Evolutionary conservation across 148 eudicot species (phyloP), one percentile per base, ranked within the genome.

Genomic region (Diospyros kaki): DNA sequence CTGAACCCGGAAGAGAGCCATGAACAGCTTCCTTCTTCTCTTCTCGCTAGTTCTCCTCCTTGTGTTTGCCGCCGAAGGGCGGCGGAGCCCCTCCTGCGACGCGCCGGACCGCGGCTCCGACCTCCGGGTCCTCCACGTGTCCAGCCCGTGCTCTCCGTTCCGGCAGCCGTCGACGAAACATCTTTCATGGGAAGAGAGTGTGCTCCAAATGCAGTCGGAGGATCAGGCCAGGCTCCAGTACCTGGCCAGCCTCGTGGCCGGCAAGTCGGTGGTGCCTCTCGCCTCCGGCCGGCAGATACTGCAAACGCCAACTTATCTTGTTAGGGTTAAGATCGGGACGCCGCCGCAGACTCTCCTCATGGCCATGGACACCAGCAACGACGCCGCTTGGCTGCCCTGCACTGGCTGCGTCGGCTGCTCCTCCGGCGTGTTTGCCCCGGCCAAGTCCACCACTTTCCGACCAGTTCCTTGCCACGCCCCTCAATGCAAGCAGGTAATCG

Each of bases 331-430:
- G 62, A 84, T 93, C 14, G 98, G 98, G 44, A 91, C 93, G 0
- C 98, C 97, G 4, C 69, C 89, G 3, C 98, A 93, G 74, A 83
- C 80, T 0, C 71, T 93, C 64, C 74, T 91, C 9, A 86, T 93
- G 94, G 98, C 97, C 13, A 46, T 93, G 56, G 98, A 93, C 79
- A 89, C 91, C 2, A 88, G 93, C 81, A 93, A 79, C 75, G 98
- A 93, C 66, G 87, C 86, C 46, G 92, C 97, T 6, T 93, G 92
- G 93, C 77, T 93, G 59, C 98, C 98, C 0, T 93, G 96, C 70
- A 51, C 62, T 17, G 97, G 93, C 9, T 91, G 96, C 56, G 72
- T 85, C 6, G 97, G 97, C 5, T 93, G 98, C 72, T 82, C 89
- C 12, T 62, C 87, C 5, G 6, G 85, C 38, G 53, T 83, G n/a